Base-by-base conservation (phyloP, 495 filamentous ascomycete species). In the Annulohypoxylon stygium region DNA sequence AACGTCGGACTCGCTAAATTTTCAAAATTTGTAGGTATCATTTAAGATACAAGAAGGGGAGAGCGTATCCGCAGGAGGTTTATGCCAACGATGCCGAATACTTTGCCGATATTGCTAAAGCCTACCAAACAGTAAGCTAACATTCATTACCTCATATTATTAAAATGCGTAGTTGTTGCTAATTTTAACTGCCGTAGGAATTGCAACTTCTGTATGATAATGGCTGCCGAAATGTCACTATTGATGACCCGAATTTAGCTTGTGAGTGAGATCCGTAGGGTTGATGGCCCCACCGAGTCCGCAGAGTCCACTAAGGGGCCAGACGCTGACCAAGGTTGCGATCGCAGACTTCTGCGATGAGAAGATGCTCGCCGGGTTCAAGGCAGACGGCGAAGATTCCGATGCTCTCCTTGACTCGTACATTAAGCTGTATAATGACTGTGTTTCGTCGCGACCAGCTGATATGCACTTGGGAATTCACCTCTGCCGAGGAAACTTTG, bases 401-500 rank as follows among this genome's bases (percentile, higher is more conserved):
- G 88, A 90, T 16, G 83, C 84, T 55, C 83, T 89, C 59, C 84
- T 92, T 45, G 86, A 90, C 74, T 85, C 86, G 51, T 92, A 92
- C 80, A 89, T 92, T 80, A 85, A 85, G 76, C 82, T 89, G 76
- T 91, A 92, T 85, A 92, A 92, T 74, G 87, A 88, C 80, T 86
- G 86, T 77, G 81, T 92, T 68, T 80, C 85, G 60, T 82, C 85
- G 50, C 84, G 86, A 0, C 86, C 87, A 14, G 75, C 83, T 9
- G 88, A 91, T 62, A 83, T 91, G 82, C 88, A 90, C 74, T 75
- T 91, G 36, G 90, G 90, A 51, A 86, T 92, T 4, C 90, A 92
- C 77, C 81, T 92, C 65, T 91, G 90, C 82, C 87, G 89, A 37
- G 90, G 90, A 39, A 93, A 92, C 80, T 91, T 91, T 75, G 85